phyloP scores from a whole-genome alignment of 805 yeast genomes.

The Jamesozyma gamospora region DNA sequence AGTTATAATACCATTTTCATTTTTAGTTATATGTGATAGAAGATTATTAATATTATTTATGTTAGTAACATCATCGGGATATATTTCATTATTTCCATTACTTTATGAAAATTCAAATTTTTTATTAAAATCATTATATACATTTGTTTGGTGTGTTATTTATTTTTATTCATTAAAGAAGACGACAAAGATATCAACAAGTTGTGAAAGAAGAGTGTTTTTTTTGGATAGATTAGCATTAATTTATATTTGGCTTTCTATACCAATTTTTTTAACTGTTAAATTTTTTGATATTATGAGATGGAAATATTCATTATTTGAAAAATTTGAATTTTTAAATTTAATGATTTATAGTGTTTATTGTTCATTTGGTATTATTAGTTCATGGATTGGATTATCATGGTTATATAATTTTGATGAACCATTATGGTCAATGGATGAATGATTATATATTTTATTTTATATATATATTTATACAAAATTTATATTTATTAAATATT shows the following conservation, averaged over 20 bases:
- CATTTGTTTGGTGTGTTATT: conserved; percentile 77
- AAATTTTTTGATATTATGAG: conserved; percentile 48
- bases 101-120: conserved; percentile 73
- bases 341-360: conserved; percentile 79
- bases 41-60: conserved; percentile 63
- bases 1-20: conserved; percentile 78
- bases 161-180: conserved; percentile 64
- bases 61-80: conserved; percentile 67
- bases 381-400: conserved; percentile 80
- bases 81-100: conserved; percentile 81
- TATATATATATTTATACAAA: not conserved
- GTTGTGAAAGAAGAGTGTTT: conserved; percentile 41
- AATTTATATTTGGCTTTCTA: conserved; percentile 55
- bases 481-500: not conserved
- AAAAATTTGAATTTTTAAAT: conserved; percentile 60
- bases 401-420: conserved; percentile 87
- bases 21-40: conserved; percentile 61
- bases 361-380: conserved; percentile 74
- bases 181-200: conserved; percentile 40
- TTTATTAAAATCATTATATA: conserved; percentile 63
- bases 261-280: conserved; percentile 47
- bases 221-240: conserved; percentile 61
- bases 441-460: not conserved
- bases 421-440: conserved; percentile 40
- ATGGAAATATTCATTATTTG: conserved; percentile 41